These are phyloP conservation scores for Nepenthes gracilis DNA, from an alignment of 148 eudicot genomes.

Conservation along the genomic window DNA sequence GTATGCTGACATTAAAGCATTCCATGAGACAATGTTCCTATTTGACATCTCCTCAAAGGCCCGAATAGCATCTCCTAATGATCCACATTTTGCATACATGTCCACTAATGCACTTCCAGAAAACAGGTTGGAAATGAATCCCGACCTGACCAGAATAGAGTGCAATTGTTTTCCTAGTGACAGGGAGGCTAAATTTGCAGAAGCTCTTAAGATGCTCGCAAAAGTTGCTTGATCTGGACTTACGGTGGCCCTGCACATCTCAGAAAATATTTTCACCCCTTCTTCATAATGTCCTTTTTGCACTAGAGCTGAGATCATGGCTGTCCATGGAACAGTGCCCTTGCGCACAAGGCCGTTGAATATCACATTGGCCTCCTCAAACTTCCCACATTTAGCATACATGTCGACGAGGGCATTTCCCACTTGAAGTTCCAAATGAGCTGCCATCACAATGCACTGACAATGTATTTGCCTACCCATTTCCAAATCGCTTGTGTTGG, in stretches of 20 bases:
- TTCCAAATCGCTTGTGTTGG: slow-evolving; percentile 24
- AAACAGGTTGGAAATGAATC: slow-evolving; percentile 51
- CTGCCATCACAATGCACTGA: slow-evolving; percentile 45
- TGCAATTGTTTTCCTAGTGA: slow-evolving; percentile 69
- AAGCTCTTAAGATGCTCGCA: slow-evolving; percentile 51
- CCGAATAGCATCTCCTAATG: slow-evolving; percentile 32
- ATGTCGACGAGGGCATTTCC: slow-evolving; percentile 65
- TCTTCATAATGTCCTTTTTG: slow-evolving; percentile 46
- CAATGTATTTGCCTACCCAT: slow-evolving; percentile 70
- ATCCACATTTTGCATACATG: slow-evolving; percentile 88
- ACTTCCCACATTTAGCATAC: slow-evolving; percentile 70
- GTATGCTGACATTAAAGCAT: slow-evolving; percentile 65
- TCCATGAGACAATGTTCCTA: slow-evolving; percentile 62
- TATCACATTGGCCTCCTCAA: slow-evolving; percentile 41
- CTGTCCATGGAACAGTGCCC: slow-evolving; percentile 64
- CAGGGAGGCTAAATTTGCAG: slow-evolving; percentile 55
- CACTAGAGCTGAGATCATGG: slow-evolving; percentile 64
- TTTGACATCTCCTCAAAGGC: slow-evolving; percentile 56
- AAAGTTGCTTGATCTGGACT: slow-evolving; percentile 65
- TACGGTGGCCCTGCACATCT: slow-evolving; percentile 35
- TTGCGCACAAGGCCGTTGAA: slow-evolving; percentile 27
- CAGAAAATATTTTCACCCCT: slow-evolving; percentile 36
- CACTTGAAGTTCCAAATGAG: slow-evolving; percentile 32
- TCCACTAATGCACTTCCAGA: slow-evolving; percentile 65
- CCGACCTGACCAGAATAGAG: slow-evolving; percentile 30